Evolutionary conservation across 106 monocot species (phyloP).

Genomic region (Vanilla planifolia): DNA sequence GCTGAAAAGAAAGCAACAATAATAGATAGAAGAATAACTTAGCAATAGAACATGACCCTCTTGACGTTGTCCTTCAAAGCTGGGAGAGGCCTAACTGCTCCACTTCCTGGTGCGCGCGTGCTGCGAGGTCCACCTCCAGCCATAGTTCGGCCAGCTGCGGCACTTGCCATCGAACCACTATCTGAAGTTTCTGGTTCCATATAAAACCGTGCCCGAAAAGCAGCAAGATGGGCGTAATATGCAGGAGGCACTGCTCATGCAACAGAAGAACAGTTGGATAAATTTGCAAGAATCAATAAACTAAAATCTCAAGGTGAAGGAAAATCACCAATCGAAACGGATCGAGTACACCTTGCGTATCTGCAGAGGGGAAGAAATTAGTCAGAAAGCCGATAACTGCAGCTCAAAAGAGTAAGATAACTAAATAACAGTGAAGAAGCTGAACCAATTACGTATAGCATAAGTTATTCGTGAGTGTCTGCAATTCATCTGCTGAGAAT

Average conservation of each 20-base stretch:
- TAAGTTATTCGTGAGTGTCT: constrained; percentile 13
- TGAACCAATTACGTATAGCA: constrained; percentile 8
- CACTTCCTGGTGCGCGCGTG: constrained; percentile 14
- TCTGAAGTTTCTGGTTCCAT: constrained; percentile 62
- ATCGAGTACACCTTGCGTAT: constrained; percentile 81
- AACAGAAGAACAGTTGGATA: background rate
- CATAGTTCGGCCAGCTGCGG: constrained; percentile 19
- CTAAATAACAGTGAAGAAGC: background rate
- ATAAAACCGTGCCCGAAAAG: constrained; percentile 78
- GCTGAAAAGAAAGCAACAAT: background rate
- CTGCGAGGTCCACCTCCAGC: constrained; percentile 6
- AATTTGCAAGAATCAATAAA: background rate
- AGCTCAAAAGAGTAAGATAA: background rate
- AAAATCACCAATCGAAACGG: constrained; percentile 75
- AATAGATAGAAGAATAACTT: constrained; percentile 2
- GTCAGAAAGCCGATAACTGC: background rate
- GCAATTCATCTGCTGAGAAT: constrained; percentile 7
- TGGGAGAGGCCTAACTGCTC: constrained; percentile 56
- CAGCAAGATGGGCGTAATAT: constrained; percentile 80
- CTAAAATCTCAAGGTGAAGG: background rate
- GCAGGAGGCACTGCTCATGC: constrained; percentile 77
- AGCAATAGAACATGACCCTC: constrained; percentile 55
- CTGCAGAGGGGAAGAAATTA: constrained; percentile 24
- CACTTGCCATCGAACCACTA: constrained; percentile 19
- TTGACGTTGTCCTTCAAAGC: constrained; percentile 49